Conservation (phyloP, 1,284 basidiomycete species). For the Sporisorium iseilematis-ciliati region DNA sequence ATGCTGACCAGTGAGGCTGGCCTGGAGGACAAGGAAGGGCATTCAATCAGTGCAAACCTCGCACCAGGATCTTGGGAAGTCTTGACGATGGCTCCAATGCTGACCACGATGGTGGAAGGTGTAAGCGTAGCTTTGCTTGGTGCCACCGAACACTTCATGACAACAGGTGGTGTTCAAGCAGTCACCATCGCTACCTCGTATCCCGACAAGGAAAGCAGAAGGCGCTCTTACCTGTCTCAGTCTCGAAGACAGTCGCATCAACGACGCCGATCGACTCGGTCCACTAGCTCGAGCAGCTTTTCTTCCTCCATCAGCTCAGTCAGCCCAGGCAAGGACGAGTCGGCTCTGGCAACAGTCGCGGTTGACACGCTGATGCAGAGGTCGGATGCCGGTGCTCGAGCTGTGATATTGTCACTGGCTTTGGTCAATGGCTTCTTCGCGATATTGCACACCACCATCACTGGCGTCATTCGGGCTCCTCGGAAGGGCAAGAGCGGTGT, state of each 20-base stretch:
- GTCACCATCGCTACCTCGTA: slow-evolving; percentile 9
- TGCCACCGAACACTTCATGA: slow-evolving; percentile 31
- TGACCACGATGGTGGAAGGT: slow-evolving; percentile 11
- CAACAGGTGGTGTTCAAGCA: slow-evolving; percentile 11
- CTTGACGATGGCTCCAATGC: slow-evolving; percentile 18
- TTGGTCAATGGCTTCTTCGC: slow-evolving; percentile 33
- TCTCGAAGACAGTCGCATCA: slow-evolving; percentile 19
- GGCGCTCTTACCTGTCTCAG: slow-evolving; percentile 11
- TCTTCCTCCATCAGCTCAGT: not conserved
- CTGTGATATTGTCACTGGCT: slow-evolving; percentile 23
- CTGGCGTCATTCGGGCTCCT: slow-evolving; percentile 5
- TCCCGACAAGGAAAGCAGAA: slow-evolving; percentile 11
- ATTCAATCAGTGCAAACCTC: slow-evolving; percentile 5
- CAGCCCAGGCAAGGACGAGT: not conserved
- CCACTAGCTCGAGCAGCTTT: slow-evolving; percentile 10
- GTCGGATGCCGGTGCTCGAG: slow-evolving; percentile 9
- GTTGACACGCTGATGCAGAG: slow-evolving; percentile 14
- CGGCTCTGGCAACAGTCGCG: not conserved
- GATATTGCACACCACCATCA: slow-evolving; percentile 13
- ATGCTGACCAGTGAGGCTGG: not conserved
- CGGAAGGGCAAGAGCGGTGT: not conserved
- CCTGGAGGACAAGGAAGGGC: not conserved
- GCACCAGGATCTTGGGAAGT: slow-evolving; percentile 34
- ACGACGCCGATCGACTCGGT: slow-evolving; percentile 23
- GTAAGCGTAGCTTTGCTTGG: slow-evolving; percentile 28